Conservation (phyloP, 768 basidiomycete genomes). For the Boletus bicolor region DNA sequence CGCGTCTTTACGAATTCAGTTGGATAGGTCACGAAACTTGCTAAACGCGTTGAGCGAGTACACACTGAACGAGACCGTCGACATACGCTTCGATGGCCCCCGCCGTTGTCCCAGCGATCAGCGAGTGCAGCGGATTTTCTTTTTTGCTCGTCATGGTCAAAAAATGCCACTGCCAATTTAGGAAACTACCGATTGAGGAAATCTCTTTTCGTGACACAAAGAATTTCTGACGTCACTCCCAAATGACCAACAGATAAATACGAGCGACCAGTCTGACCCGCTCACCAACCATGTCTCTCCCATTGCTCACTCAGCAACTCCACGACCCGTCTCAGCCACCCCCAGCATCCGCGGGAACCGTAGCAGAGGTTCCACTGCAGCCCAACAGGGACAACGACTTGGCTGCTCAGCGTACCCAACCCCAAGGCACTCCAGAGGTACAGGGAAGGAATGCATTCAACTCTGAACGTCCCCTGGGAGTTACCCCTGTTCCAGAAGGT, state of each 20-base stretch:
- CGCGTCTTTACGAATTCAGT: conserved; percentile 93
- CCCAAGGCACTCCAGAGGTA: neutral
- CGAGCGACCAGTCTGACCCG: neutral
- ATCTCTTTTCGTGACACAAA: neutral
- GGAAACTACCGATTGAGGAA: neutral
- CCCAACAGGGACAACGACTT: neutral
- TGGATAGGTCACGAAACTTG: conserved; percentile 81
- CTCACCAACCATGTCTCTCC: conserved; percentile 18
- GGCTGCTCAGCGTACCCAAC: neutral
- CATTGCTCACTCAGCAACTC: conserved; percentile 36
- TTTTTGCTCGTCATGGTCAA: conserved; percentile 49
- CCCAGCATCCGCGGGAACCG: conserved; percentile 28
- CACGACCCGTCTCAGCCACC: conserved; percentile 50
- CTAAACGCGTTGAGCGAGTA: conserved; percentile 34
- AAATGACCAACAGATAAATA: conserved; percentile 12
- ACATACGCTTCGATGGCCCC: conserved; percentile 91
- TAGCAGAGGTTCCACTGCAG: neutral
- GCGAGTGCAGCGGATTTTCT: conserved; percentile 81
- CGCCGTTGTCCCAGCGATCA: conserved; percentile 89
- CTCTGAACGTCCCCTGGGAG: conserved; percentile 36
- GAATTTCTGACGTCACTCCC: conserved; percentile 7
- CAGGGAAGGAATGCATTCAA: conserved; percentile 28
- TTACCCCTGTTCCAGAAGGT: conserved; percentile 36
- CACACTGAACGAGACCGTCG: neutral
- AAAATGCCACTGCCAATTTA: neutral